Percentiles rank a stretch among this genome's conserved stretches.
phyloP scores from a whole-genome alignment of 768 basidiomycete genomes.

The Hirschioporus abietinus region DNA sequence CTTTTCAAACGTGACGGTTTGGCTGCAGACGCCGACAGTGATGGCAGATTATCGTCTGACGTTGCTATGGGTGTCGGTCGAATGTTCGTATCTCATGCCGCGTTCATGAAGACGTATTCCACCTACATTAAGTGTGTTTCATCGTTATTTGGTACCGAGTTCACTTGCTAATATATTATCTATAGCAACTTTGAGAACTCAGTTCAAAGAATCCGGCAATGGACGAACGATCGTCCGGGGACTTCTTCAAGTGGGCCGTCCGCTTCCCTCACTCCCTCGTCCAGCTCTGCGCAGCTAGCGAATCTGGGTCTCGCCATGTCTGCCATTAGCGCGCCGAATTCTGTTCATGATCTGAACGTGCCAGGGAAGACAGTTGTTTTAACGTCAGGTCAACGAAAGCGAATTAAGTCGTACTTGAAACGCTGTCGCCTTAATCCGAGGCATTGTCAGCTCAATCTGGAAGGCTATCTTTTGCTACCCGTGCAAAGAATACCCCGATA shows the following conservation, averaged over 20 bases:
- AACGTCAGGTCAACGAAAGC: slow-evolving; percentile 76
- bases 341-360: slow-evolving; percentile 23
- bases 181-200: slow-evolving; percentile 91
- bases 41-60: slow-evolving; percentile 66
- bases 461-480: slow-evolving; percentile 90
- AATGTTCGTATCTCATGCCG: slow-evolving; percentile 89
- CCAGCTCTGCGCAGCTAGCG: slow-evolving; percentile 57
- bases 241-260: slow-evolving; percentile 28
- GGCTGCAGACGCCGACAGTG: slow-evolving; percentile 50
- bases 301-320: slow-evolving; percentile 56
- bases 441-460: slow-evolving; percentile 90
- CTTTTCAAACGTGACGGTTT: slow-evolving; percentile 48
- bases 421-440: slow-evolving; percentile 83
- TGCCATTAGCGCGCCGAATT: slow-evolving; percentile 40
- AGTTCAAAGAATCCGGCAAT: slow-evolving; percentile 79
- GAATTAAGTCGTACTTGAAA: slow-evolving; percentile 86
- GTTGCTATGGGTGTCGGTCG: slow-evolving; percentile 80
- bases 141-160: slow-evolving; percentile 7
- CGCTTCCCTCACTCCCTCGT: slow-evolving; percentile 50
- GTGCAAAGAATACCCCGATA: slow-evolving; percentile 98
- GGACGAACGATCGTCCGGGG: slow-evolving; percentile 59
- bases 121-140: slow-evolving; percentile 88
- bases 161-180: slow-evolving; percentile 12
- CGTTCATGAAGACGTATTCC: slow-evolving; percentile 99
- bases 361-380: slow-evolving; percentile 25